Evolutionary conservation across 192 early-diverging fungal species (phyloP).

Genomic region (Coemansia sp.): DNA sequence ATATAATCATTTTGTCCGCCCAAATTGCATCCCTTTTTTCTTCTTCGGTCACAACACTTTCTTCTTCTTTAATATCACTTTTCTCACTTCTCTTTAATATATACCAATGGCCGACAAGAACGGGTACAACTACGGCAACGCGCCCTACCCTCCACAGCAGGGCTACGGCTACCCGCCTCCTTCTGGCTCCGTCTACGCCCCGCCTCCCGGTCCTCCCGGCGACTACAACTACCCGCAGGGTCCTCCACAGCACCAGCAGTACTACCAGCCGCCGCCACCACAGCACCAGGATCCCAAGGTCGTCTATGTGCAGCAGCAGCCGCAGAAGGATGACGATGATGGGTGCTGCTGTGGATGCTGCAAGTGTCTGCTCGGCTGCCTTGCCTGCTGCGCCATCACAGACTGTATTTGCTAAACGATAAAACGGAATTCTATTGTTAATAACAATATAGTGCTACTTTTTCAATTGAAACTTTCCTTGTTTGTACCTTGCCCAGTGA

Average conservation of each 20-base stretch:
- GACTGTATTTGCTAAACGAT: slow-evolving; percentile 14
- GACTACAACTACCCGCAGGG: slow-evolving; percentile 13
- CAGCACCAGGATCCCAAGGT: slow-evolving; percentile 6
- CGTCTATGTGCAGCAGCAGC: slow-evolving; percentile 19
- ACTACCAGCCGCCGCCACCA: slow-evolving; percentile 3
- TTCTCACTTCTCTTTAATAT: slow-evolving; percentile 4
- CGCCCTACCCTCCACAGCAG: slow-evolving; percentile 3
- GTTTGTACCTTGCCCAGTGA: no score
- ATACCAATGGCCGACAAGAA: slow-evolving; percentile 5
- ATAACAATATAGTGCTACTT: no score
- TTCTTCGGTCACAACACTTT: neutral
- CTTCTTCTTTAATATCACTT: slow-evolving; percentile 2
- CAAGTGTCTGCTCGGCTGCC: slow-evolving; percentile 6
- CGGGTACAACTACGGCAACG: neutral
- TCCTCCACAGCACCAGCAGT: slow-evolving; percentile 3
- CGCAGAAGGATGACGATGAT: slow-evolving; percentile 2
- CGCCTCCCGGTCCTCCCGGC: slow-evolving; percentile 5
- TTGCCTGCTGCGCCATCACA: slow-evolving; percentile 12
- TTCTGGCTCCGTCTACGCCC: neutral
- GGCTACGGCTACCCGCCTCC: neutral
- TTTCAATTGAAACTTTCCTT: no score
- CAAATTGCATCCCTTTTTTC: slow-evolving; percentile 2
- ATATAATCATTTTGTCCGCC: neutral
- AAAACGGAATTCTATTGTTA: neutral
- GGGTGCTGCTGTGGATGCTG: slow-evolving; percentile 22